phyloP scores from a whole-genome alignment of 306 rosid species.

The Quercus agrifolia region DNA sequence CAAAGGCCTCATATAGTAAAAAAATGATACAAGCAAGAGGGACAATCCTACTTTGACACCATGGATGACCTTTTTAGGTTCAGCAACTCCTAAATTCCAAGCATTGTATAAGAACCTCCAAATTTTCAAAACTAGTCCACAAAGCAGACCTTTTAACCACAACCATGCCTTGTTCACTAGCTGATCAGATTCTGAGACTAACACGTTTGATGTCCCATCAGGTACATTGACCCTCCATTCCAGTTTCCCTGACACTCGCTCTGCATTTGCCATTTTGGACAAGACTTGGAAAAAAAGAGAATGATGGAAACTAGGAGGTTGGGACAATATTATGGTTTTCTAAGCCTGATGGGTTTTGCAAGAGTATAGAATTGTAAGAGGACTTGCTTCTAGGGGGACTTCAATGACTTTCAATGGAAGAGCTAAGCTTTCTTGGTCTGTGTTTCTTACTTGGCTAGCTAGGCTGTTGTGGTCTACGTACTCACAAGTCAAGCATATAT shows the following conservation, averaged over 20 bases:
- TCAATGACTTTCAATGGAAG: no score
- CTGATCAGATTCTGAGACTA: not conserved
- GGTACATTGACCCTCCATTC: not conserved
- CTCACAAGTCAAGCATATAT: no score
- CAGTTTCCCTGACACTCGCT: not conserved
- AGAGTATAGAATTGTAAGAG: no score
- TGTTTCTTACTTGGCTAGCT: no score
- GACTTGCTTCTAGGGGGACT: no score
- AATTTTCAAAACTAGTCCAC: not conserved
- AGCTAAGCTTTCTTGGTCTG: no score
- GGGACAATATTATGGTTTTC: not conserved
- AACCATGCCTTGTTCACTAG: not conserved
- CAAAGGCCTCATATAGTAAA: not conserved
- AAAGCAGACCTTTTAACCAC: not conserved
- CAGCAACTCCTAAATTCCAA: not conserved
- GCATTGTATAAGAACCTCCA: not conserved
- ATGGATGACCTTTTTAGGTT: not conserved
- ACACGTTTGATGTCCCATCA: not conserved
- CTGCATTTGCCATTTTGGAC: not conserved
- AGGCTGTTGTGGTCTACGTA: no score
- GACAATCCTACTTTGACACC: not conserved
- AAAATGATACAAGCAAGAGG: not conserved
- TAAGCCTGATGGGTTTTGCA: no score
- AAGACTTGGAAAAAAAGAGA: not conserved
- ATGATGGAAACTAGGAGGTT: not conserved